Base-by-base conservation (phyloP, 371 early-diverging fungal genomes). In the Conidiobolus incongruus region DNA sequence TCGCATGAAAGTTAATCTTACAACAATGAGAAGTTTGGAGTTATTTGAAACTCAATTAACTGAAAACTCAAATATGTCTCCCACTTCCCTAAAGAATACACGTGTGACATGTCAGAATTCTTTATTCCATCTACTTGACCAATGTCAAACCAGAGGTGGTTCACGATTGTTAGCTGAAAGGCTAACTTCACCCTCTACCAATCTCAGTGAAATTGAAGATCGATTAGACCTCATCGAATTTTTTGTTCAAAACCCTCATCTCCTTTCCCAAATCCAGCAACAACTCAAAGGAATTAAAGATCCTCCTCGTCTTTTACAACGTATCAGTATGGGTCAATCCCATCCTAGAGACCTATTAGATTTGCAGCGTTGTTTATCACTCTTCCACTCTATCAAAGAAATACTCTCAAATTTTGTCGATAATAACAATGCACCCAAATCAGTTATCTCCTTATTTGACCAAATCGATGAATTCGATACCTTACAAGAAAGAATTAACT, bases 121-220 rank as follows among this genome's bases (percentile, higher is more conserved):
- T 16, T 47, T 90, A 28, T 38, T 87, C 1, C 44, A 68, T 26
- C 60, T 66, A 8, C 54, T 93, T 17, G 78, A 85, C 48, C 49
- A 59, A 24, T 90, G 91, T 0, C 65, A 66, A 22, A 87, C 90
- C 8, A 70, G 70, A 30, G 75, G 81, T 1, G 91, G 91, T 1
- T 68, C 75, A 1, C 62, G 91, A 11, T 53, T 85, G 12, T 56
- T 90, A 3, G 56, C 73, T 3, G 57, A 65, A 31, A 70, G 87
- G 56, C 50, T 90, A 57, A 58, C 67, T 0, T 62, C 77, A 0
- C 85, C 85, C 1, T 55, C 75, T 5, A 73, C 77, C 0, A 60
- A 54, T 6, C 46, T 63, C 0, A 47, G 53, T 35, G 60, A 58
- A 10, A 77, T 85, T 35, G 65, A 70, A 23, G 35, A 48, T 13